Base-by-base conservation (phyloP, 495 filamentous ascomycete species). In the Aspergillus kassunensis region DNA sequence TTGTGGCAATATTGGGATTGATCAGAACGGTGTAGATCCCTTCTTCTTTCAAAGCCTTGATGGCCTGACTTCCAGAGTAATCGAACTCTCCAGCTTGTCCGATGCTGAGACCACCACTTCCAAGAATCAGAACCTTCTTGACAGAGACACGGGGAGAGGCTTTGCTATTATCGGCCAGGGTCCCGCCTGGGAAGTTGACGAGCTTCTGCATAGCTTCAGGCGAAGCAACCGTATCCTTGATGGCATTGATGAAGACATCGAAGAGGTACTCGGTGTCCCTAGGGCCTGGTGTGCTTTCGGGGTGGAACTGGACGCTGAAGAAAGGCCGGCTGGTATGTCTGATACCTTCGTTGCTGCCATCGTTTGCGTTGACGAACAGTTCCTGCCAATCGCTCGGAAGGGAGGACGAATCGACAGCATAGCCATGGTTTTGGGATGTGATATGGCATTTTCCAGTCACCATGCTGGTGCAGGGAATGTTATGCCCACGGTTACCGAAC, bases 291-390 rank as follows among this genome's bases (percentile, higher is more conserved):
- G 90, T 91, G 73, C 90, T 95, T 70, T 98, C 93, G 0, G 93
- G 93, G 62, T 98, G 93, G 76, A 98, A 98, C 68, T 98, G 93
- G 18, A 97, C 93, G 74, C 90, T 96, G 80, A 98, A 98, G 76
- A 88, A 95, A 15, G 93, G 93, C 44, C 82, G 86, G 67, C 74
- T 80, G 37, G 79, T 74, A 65, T 98, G 91, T 63, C 90, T 84
- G 57, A 98, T 95, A 71, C 93, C 93, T 70, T 97, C 93, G 67
- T 97, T 97, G 66, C 90, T 96, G 57, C 88, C 88, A 64, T 98
- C 93, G 64, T 98, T 98, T 65, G 93, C 93, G 62, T 98, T 98
- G 51, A 97, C 85, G 57, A 97, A 97, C 1, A 97, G 78, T 65
- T 97, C 93, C 53, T 86, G 79, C 93, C 93, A 98, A 40, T 82